Evolutionary conservation across 805 yeast species (phyloP).

Genomic region (Candida pseudofarinosa): DNA sequence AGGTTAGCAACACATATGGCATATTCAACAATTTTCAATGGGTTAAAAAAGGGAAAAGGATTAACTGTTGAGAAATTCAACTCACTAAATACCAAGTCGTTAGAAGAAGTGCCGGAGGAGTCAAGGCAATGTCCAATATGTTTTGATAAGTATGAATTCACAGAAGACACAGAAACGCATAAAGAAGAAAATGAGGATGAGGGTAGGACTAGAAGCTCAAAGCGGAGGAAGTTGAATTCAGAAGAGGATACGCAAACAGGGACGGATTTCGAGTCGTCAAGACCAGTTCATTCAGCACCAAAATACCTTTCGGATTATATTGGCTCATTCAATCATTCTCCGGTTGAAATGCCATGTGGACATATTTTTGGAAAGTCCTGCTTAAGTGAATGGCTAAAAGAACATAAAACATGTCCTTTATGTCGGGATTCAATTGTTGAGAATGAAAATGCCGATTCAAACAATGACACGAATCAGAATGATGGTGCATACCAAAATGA

Average conservation of each 20-base stretch:
- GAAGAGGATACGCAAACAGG: not conserved
- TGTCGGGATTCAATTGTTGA: conserved; percentile 58
- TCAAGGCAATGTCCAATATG: conserved; percentile 55
- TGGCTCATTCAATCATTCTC: conserved; percentile 45
- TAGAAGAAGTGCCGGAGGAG: conserved; percentile 2
- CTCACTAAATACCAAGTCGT: conserved; percentile 36
- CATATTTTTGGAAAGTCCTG: conserved; percentile 89
- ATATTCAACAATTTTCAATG: conserved; percentile 54
- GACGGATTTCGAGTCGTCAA: not conserved
- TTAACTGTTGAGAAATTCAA: conserved; percentile 51
- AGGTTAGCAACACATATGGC: conserved; percentile 70
- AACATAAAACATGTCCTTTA: conserved; percentile 77
- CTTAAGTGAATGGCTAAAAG: conserved; percentile 74
- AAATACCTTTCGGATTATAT: conserved; percentile 17
- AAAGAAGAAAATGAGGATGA: conserved; percentile 6
- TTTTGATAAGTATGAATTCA: conserved; percentile 44
- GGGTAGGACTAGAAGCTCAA: conserved; percentile 8
- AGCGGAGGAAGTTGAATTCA: conserved; percentile 6
- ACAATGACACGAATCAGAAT: conserved; percentile 2
- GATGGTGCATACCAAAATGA: not conserved
- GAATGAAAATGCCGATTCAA: conserved; percentile 7
- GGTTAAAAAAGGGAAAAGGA: conserved; percentile 48
- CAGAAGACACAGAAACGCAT: conserved; percentile 3
- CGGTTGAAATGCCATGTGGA: conserved; percentile 76
- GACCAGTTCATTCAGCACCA: conserved; percentile 2